phyloP scores from a whole-genome alignment of 495 filamentous ascomycete genomes.

The Beverwykella pulmonaria region DNA sequence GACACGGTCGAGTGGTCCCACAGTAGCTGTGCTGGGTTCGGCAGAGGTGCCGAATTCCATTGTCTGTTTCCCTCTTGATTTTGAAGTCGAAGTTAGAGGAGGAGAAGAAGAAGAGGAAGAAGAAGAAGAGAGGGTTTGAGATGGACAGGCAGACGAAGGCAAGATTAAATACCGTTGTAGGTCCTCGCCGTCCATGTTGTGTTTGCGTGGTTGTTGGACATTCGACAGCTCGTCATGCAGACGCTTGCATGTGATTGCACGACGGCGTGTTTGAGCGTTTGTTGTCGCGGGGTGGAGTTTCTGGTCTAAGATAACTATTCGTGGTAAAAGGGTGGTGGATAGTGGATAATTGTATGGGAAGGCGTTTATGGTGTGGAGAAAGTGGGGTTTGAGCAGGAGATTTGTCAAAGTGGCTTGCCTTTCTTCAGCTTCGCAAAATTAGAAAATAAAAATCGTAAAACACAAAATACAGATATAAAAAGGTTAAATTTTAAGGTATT shows the following conservation, averaged over 20 bases:
- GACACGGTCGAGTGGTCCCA: neutral
- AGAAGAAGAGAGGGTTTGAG: neutral
- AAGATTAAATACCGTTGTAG: slow-evolving; percentile 1
- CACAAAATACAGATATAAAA: no score
- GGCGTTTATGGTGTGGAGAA: no score
- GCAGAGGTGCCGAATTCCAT: neutral
- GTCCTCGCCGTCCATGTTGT: neutral
- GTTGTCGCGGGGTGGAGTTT: no score
- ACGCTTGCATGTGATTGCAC: slow-evolving; percentile 13
- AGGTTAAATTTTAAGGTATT: no score
- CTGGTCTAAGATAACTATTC: no score
- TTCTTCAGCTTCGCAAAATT: no score
- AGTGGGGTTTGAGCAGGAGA: no score
- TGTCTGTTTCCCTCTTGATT: neutral
- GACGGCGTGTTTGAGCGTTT: slow-evolving; percentile 11
- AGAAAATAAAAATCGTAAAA: no score
- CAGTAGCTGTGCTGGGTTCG: neutral
- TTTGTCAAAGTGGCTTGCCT: no score
- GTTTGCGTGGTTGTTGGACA: neutral
- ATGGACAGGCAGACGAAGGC: neutral
- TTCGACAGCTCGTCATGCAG: neutral
- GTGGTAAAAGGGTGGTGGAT: neutral
- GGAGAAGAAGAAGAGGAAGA: neutral
- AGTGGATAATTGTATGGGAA: no score
- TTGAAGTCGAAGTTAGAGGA: no score